Evolutionary conservation across 768 basidiomycete genomes (phyloP), one percentile per base, ranked within the genome.

Genomic region (Naganishia vishniacii): DNA sequence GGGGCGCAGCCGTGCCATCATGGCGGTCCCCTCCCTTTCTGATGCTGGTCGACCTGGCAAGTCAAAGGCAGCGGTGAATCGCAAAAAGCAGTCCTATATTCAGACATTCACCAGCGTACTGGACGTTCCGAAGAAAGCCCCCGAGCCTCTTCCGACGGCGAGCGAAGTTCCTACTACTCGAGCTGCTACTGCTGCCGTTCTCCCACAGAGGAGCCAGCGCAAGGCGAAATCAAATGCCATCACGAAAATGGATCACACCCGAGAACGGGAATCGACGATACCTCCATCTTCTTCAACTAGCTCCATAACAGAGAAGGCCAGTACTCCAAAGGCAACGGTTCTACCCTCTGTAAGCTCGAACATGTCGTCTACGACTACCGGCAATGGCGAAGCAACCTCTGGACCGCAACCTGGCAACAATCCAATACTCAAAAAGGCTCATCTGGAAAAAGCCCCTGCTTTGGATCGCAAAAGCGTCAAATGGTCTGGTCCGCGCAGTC

Each of bases 151-250:
- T 28, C 48, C 37, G 23, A 11, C 34, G 13, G 23, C 29, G 42
- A 34, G 37, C 28, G 37, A 49, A n/a, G 32, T 12, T 28, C 25
- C 28, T 25, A 28, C 42, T 5, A 23, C 37, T 20, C 23, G 23
- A 3, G 34, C 20, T 9, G n/a, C 53, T 15, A 11, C 23, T 4
- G 40, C 11, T 3, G 32, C 28, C 12, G 37, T 34, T n/a, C n/a
- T n/a, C 15, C 23, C 53, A 4, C 53, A 56, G 23, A 68, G 70
- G 34, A 65, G 69, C n/a, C 72, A 73, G 65, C 59, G 75, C 29
- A 64, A 70, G 60, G 70, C 70, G 2, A 76, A 76, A 61, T 69
- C 70, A 20, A 67, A 72, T 37, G 73, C 75, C 18, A 40, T 72
- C 26, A 67, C 62, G 3, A 72, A 72, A 37, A 46, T 76, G 40